phyloP scores from a whole-genome alignment of 805 yeast species.

The Yamadazyma olivae region DNA sequence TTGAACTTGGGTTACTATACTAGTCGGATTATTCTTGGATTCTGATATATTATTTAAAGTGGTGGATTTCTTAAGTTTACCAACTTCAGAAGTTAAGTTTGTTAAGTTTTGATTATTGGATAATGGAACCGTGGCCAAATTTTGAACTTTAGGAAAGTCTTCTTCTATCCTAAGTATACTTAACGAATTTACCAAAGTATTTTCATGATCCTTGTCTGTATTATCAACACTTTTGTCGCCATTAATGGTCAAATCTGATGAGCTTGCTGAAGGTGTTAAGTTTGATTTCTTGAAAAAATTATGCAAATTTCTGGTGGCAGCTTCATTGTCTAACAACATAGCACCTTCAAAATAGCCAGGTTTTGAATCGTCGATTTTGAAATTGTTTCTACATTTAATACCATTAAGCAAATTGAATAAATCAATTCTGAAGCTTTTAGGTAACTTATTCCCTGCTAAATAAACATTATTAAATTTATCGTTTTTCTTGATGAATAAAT shows the following conservation, averaged over 20 bases:
- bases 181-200: constrained; percentile 7
- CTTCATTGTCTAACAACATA: constrained; percentile 48
- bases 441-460: constrained; percentile 40
- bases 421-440: constrained; percentile 50
- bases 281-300: constrained; percentile 18
- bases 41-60: constrained; percentile 21
- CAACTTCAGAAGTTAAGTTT: constrained; percentile 3
- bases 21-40: constrained; percentile 25
- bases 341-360: constrained; percentile 64
- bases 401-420: constrained; percentile 57
- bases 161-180: constrained; percentile 9
- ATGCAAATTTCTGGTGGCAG: constrained; percentile 42
- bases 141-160: constrained; percentile 3
- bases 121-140: constrained; percentile 9
- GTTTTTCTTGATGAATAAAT: constrained; percentile 25
- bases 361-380: constrained; percentile 56
- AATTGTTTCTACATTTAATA: constrained; percentile 41
- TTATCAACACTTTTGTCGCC: constrained; percentile 1
- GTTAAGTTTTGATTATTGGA: constrained; percentile 13
- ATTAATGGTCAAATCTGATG: neutral
- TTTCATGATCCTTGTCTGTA: neutral
- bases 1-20: constrained; percentile 39
- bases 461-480: constrained; percentile 39
- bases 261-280: neutral
- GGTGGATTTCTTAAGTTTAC: constrained; percentile 27